phyloP scores from a whole-genome alignment of 129 eudicot genomes.

The Heracleum sosnowskyi region DNA sequence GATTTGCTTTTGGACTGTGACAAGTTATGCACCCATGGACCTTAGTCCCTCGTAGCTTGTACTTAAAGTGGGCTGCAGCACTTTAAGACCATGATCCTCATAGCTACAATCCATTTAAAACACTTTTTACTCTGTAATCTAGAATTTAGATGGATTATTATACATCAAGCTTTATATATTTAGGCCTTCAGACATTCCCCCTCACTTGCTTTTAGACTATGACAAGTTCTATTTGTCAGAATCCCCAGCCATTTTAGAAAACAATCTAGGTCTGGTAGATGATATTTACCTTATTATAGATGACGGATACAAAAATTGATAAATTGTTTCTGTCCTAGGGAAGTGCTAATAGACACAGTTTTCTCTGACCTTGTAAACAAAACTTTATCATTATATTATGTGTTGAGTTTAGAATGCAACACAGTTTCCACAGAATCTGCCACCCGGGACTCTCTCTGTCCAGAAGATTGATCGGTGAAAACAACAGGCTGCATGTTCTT shows the following conservation, averaged over 20 bases:
- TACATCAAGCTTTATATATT: background rate
- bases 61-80: background rate
- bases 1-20: no score
- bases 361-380: background rate
- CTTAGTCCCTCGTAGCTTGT: background rate
- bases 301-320: no score
- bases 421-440: no score
- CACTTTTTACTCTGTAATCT: background rate
- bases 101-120: background rate
- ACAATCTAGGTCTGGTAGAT: background rate
- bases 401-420: background rate
- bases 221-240: background rate
- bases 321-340: no score
- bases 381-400: background rate
- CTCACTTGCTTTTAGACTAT: background rate
- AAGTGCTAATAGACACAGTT: background rate
- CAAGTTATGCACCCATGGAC: background rate
- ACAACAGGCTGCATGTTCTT: background rate
- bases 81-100: background rate
- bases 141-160: background rate
- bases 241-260: background rate
- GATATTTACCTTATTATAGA: background rate
- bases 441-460: background rate
- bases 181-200: background rate
- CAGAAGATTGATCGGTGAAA: background rate